Base-by-base conservation (phyloP, 1,139 yeast genomes). In the Suhomyces kunorum region DNA sequence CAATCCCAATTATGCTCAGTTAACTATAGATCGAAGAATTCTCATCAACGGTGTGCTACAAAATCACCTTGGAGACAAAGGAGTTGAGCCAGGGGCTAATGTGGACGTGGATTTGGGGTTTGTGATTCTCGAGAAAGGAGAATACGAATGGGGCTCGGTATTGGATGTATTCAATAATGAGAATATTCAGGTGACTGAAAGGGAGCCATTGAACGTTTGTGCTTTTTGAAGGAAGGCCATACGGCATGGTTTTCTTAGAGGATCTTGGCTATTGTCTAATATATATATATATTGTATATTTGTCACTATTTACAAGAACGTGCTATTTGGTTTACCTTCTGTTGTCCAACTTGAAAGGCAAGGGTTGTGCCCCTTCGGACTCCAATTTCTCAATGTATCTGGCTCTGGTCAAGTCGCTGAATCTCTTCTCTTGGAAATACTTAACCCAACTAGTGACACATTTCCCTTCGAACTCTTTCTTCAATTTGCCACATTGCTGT, bases 121-220 rank as follows among this genome's bases (percentile, higher is more conserved):
- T 41, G 74, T 81, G 15, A 71, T 84, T 14, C 63, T 87, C 37
- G 86, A 81, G 38, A 71, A 74, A 30, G 96, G 95, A 1, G 84
- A 80, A 40, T 86, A 81, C 55, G 90, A 84, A 57, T 85, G 95
- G 88, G 87, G 89, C 0, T 75, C 81, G 0, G 62, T 85, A 2
- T 69, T 86, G 47, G 95, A 87, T 46, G 74, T 72, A 20, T 44
- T 56, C 15, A 58, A 53, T 30, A 53, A 49, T 30, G 51, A 50
- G 31, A 47, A 24, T 36, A 42, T 41, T 22, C 58, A 60, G 31
- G 46, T 61, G 1, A 57, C 60, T 13, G 60, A 63, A 12, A 50
- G 66, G 35, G 71, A 68, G 35, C 71, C 75, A 2, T 47, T 69
- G 5, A 28, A 31, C 6, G 9, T 38, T 8, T 28, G 34, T 17